Evolutionary conservation across 129 eudicot genomes (phyloP), one percentile per base, ranked within the genome.

Genomic region (Flaveria trinervia): DNA sequence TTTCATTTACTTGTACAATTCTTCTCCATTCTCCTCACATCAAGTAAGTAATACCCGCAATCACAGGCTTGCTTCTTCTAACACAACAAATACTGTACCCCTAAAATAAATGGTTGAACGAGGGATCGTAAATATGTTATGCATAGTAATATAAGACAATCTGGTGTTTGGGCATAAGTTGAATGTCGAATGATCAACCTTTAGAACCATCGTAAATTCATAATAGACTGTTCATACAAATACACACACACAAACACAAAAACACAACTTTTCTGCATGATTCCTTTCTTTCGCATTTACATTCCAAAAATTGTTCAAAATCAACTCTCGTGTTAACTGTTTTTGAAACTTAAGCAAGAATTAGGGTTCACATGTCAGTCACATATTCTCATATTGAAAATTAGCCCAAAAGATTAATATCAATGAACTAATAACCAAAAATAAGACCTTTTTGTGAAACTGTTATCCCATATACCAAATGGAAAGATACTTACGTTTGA

Each of bases 121-220:
- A 57, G 0, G 9, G 65, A 57, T 20, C 15, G 9, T 22, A 0
- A 57, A 57, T 23, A 6, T 10, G 14, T 60, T 11, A 23, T 60
- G 17, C 10, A 14, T 61, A 17, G 43, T 28, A 28, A 18, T 23
- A 60, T 60, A 59, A 26, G 17, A 61, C 13, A 26, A 7, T 18
- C 18, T 55, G 17, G 39, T 72, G 67, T 72, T 72, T 72, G 14
- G 55, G 36, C 51, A 39, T 55, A 36, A 72, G 52, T 55, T 55
- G 56, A 55, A 5, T n/a, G 61, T 39, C 22, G 8, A 72, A 55
- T 18, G 54, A 72, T 14, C 4, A 39, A 18, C 52, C 16, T 64
- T 64, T 17, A 15, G 16, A 6, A 46, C 51, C 36, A 61, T 62
- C 71, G 2, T 28, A 28, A 28, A 28, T 28, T 28, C 30, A 28